Evolutionary conservation across 352 stramenopile genomes (phyloP), one percentile per base, ranked within the genome.

Genomic region (Phytophthora citricola): DNA sequence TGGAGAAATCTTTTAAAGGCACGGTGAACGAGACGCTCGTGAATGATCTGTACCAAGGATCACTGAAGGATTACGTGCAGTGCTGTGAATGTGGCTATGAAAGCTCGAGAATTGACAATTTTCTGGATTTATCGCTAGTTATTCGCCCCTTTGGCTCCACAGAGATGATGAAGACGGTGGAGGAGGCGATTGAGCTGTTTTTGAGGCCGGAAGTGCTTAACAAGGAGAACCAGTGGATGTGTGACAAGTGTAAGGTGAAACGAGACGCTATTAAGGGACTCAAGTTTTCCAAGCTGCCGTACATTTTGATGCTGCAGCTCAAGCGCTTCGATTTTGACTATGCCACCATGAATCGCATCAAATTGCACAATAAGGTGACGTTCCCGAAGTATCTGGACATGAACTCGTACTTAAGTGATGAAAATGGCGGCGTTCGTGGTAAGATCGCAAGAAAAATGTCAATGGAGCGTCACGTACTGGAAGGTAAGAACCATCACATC

Each of bases 281-380:
- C 53, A 96, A 96, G 68, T 95, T 98, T 48, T 81, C 78, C 20
- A 90, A 92, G 50, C 73, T 97, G 48, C 91, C 92, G 26, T 94
- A 97, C 61, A 62, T 97, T 58, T 70, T 98, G 43, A 95, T 90
- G 45, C 69, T 98, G 27, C 92, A 98, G 67, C 78, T 98, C 20
- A 97, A 98, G 65, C 89, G 92, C 39, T 98, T 92, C 49, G 91
- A 97, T 62, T 97, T 97, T 80, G 92, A 98, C 72, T 97, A 96
- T 54, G 75, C 81, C 24, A 95, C 87, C n/a, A 87, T 95, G 73
- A 91, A 85, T 40, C 83, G 85, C 54, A 91, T 95, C 61, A 97
- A 97, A 67, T 49, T 96, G 20, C 87, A 96, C 73, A 89, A 94
- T 55, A 62, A 86, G 44, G 84, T 95, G n/a, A 84, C 75, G n/a